Conservation (phyloP, 805 yeast species). For the Metschnikowia shivogae region DNA sequence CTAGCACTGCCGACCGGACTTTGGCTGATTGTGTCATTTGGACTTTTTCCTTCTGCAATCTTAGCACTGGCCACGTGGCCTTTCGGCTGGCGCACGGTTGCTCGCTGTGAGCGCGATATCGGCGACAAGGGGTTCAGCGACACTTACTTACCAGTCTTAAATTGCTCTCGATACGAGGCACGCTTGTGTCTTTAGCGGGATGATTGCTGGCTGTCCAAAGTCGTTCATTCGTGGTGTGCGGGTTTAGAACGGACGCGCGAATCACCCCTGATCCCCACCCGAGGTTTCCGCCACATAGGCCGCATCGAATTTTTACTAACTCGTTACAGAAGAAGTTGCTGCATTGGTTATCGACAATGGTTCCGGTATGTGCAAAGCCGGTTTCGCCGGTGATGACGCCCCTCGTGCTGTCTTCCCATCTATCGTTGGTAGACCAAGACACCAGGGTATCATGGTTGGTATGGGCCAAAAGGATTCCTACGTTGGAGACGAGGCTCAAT, state of each 20-base stretch:
- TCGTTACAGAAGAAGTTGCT: constrained; percentile 44
- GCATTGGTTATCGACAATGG: constrained; percentile 95
- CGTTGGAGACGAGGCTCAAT: constrained; percentile 99
- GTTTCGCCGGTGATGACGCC: constrained; percentile 99
- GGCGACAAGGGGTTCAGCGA: too few relatives aligned
- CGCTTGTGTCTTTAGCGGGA: too few relatives aligned
- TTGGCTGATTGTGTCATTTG: too few relatives aligned
- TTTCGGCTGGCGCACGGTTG: too few relatives aligned
- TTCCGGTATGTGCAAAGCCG: constrained; percentile 99
- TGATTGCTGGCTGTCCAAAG: background rate
- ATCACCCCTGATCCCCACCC: background rate
- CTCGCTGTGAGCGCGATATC: too few relatives aligned
- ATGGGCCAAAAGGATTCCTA: constrained; percentile 99
- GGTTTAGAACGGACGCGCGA: constrained; percentile 3
- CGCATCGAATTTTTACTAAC: constrained; percentile 14
- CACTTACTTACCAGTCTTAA: too few relatives aligned
- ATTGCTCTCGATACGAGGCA: too few relatives aligned
- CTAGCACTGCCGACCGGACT: too few relatives aligned
- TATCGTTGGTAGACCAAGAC: constrained; percentile 99
- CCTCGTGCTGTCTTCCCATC: constrained; percentile 99
- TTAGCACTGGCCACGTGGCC: too few relatives aligned
- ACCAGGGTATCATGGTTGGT: constrained; percentile 99
- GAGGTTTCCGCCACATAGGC: background rate
- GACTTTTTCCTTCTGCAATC: too few relatives aligned
- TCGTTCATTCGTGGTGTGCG: constrained; percentile 3